Conservation (phyloP, 306 rosid genomes). For the Medicago arabica region DNA sequence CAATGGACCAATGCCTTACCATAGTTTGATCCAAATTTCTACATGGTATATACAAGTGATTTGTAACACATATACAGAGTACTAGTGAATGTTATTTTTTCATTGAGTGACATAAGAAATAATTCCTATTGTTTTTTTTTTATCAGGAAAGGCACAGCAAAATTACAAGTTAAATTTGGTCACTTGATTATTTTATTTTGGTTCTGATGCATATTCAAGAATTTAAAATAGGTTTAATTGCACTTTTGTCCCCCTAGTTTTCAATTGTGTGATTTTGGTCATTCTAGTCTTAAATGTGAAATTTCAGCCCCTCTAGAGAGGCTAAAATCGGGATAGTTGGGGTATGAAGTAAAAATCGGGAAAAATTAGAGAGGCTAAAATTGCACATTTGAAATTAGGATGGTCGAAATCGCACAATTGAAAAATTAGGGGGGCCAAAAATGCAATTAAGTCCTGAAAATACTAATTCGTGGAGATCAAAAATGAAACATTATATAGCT, state of each 20-base stretch:
- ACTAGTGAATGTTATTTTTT: conserved; percentile 30
- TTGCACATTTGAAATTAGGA: no score
- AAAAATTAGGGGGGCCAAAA: no score
- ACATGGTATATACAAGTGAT: conserved; percentile 28
- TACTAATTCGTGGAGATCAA: conserved; percentile 1
- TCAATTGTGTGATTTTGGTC: no score
- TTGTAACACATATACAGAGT: conserved; percentile 17
- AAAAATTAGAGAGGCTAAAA: no score
- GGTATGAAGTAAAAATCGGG: no score
- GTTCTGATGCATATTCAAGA: conserved; percentile 21
- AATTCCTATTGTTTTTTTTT: background rate
- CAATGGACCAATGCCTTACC: conserved; percentile 16
- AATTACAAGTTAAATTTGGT: background rate
- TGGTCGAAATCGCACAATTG: no score
- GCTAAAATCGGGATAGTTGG: no score
- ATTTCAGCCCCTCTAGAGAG: no score
- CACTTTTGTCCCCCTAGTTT: no score
- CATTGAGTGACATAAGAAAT: conserved; percentile 20
- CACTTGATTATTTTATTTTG: background rate
- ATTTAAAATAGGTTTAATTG: no score
- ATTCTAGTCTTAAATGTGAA: no score
- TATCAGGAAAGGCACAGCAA: background rate
- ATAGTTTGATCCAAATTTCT: conserved; percentile 25
- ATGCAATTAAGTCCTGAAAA: no score
- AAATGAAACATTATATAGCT: background rate